Evolutionary conservation across 2,329 filamentous ascomycete species (phyloP).

Genomic region (Metarhizium brunneum): DNA sequence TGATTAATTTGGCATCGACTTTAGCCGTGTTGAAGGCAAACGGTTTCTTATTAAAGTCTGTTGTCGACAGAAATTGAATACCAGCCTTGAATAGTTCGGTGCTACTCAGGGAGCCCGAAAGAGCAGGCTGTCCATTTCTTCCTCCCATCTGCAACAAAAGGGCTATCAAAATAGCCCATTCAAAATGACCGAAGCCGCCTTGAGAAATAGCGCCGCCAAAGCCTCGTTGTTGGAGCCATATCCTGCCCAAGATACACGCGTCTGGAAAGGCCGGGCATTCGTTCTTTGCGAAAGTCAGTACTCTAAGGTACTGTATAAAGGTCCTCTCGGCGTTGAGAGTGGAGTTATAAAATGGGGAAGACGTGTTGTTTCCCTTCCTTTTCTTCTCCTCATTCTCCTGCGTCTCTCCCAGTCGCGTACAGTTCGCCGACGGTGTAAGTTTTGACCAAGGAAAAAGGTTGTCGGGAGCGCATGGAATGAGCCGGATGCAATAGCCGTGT

Average conservation of each 20-base stretch:
- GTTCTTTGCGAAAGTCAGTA: conserved; percentile 60
- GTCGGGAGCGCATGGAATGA: conserved; percentile 66
- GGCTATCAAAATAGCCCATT: conserved; percentile 77
- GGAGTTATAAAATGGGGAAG: conserved; percentile 85
- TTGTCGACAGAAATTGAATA: conserved; percentile 74
- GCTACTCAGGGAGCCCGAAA: conserved; percentile 75
- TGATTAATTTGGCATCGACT: conserved; percentile 23
- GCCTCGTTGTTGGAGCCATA: conserved; percentile 85
- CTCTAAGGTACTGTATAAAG: conserved; percentile 64
- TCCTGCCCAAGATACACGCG: conserved; percentile 74
- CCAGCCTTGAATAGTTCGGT: conserved; percentile 93
- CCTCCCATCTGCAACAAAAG: conserved; percentile 72
- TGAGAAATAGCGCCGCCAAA: conserved; percentile 59
- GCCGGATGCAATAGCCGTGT: conserved; percentile 50
- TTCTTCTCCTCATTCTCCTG: conserved; percentile 21
- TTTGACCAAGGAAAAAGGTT: conserved; percentile 63
- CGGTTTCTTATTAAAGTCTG: conserved; percentile 61
- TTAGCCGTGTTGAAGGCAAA: conserved; percentile 37
- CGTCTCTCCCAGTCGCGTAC: conserved; percentile 48
- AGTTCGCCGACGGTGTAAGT: conserved; percentile 59
- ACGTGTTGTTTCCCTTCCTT: conserved; percentile 25
- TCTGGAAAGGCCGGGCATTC: conserved; percentile 68
- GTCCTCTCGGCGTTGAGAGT: conserved; percentile 70
- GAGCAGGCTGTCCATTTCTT: conserved; percentile 57
- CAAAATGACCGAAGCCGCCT: conserved; percentile 88